Evolutionary conservation across 139 green algal species (phyloP), one percentile per base, ranked within the genome.

Genomic region (Parachlorella kessleri): DNA sequence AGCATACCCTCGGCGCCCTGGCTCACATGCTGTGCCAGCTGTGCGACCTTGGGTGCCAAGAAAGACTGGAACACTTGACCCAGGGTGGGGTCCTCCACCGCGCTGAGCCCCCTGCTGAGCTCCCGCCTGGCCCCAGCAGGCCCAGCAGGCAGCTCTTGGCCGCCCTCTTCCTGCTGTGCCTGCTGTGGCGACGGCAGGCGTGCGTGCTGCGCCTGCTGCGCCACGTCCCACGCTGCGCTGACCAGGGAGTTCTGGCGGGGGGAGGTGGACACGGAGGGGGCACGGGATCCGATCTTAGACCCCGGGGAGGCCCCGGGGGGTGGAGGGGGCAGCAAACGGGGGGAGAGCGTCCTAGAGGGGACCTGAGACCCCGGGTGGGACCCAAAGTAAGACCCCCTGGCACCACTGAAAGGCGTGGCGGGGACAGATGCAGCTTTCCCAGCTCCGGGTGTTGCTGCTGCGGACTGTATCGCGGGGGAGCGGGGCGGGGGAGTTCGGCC

Each of bases 21-120:
- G 48, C 21, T 59, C 35, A 81, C 64, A 28, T 74, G 75, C 8
- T 81, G 66, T 10, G 65, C 64, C 23, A 68, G 26, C 63, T 68
- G 63, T 10, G 63, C 63, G 6, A 81, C 7, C 66, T 81, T 65
- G 26, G 75, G 75, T 6, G 41, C 41, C 66, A 81, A 66, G 75
- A 75, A 81, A 28, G 42, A 55, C 40, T 66, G 40, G 55, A 81
- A 81, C 66, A 81, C 66, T 66, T 81, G 75, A 35, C 75, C 48
- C 33, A 81, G 75, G 0, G 75, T 81, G 36, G 75, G 75, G 75
- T 81, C 75, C 26, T 18, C 65, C 67, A 33, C 33, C 67, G 3
- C 33, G 33, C 37, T 6, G 7, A n/a, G 37, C n/a, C n/a, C n/a
- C n/a, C n/a, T n/a, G n/a, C n/a, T n/a, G n/a, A n/a, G n/a, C n/a